Evolutionary conservation across 768 basidiomycete species (phyloP), one percentile per base, ranked within the genome.

Genomic region (Rhizopogon salebrosus): DNA sequence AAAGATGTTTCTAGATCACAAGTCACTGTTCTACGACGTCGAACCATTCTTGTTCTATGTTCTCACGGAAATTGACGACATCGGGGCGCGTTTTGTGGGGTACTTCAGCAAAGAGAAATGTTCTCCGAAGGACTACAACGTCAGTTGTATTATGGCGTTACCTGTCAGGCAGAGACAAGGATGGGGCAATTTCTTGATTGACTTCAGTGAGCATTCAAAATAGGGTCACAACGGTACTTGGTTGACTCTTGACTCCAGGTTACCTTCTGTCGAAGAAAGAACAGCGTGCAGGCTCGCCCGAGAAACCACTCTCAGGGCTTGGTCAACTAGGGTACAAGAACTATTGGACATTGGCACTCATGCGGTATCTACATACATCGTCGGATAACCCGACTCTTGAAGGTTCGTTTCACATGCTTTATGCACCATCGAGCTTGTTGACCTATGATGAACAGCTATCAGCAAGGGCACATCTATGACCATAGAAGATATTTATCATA

Each of bases 1-100:
- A 53, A 98, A 97, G 70, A 98, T 98, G 95, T 98, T 98, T 71
- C 81, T 98, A 60, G 93, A 98, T 68, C 94, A 97, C 75, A 98
- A 98, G 70, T 98, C 95, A 16, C 82, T 98, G 46, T 98, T 98
- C 71, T 98, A 98, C 73, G 95, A 98, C 71, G 95, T 98, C 58
- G 97, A 99, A 70, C 97, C 97, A 0, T 99, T 99, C 71, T 74
- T 99, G 41, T 99, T 99, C 74, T 99, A 99, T 69, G 95, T 99
- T 58, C 91, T 97, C 75, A 89, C 95, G 3, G 91, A 97, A 65
- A 78, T 81, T 53, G 92, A 97, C 71, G 92, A 93, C 35, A 71
- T 80, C 45, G 97, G 95, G 6, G 88, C 93, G 26, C 85, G 89
- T 49, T 99, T 99, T 64, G 89, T 99, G 49, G 97, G 97, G 7